These are phyloP conservation scores for Cladophialophora exuberans DNA, from an alignment of 2,329 filamentous ascomycete species.

Conservation along the genomic window DNA sequence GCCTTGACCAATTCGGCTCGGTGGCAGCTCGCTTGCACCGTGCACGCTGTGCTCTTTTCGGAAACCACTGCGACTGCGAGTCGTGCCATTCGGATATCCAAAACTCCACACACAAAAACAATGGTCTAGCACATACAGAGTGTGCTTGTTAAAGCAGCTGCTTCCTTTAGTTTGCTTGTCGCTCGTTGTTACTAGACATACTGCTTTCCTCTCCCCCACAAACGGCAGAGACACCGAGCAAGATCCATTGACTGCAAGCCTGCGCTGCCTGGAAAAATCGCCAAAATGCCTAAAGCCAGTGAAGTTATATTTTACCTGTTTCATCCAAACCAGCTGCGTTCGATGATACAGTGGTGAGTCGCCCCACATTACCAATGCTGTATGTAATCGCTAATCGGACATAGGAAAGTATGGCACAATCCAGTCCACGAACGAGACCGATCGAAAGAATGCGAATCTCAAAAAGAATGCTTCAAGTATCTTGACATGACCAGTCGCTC, in stretches of 20 bases:
- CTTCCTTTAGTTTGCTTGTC: conserved; percentile 8
- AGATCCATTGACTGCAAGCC: background rate
- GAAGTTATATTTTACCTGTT: conserved; percentile 71
- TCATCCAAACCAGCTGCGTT: conserved; percentile 76
- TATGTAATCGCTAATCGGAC: background rate
- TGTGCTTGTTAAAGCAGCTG: background rate
- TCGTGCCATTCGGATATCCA: conserved; percentile 24
- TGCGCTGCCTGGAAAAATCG: background rate
- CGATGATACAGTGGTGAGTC: conserved; percentile 84
- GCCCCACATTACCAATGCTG: background rate
- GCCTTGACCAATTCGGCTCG: too few relatives aligned
- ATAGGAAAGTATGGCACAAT: conserved; percentile 95
- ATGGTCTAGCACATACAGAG: conserved; percentile 16
- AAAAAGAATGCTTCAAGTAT: conserved; percentile 83
- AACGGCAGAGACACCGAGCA: background rate
- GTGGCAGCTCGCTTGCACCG: background rate
- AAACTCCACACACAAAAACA: conserved; percentile 15
- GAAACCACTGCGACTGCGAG: conserved; percentile 3
- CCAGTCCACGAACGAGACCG: conserved; percentile 83
- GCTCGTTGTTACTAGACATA: conserved; percentile 9
- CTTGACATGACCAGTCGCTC: conserved; percentile 88
- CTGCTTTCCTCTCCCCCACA: background rate
- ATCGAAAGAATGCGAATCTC: conserved; percentile 71
- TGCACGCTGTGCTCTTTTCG: background rate
- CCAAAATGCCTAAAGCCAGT: conserved; percentile 46